Percentiles rank a stretch among this genome's conserved stretches.
Conservation (phyloP, 2,329 filamentous ascomycete species). For the Phaeosphaeria sp. region DNA sequence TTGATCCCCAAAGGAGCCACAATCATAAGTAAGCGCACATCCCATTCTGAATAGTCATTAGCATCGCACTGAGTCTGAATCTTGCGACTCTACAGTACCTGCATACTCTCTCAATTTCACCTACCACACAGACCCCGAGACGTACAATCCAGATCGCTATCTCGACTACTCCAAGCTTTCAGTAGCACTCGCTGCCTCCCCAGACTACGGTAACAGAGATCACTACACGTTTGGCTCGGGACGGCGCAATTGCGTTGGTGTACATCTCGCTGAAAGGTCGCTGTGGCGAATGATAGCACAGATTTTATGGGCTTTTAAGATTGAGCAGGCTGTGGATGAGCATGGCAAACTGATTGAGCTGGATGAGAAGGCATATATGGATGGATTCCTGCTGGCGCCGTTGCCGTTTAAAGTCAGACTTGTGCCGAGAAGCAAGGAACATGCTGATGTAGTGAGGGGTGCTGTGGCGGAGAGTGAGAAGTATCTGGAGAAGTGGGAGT, state of each 20-base stretch:
- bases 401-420: too few relatives aligned
- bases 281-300: too few relatives aligned
- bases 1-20: conserved; percentile 24
- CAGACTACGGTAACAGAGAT: conserved; percentile 41
- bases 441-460: too few relatives aligned
- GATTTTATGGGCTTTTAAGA: too few relatives aligned
- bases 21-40: conserved; percentile 13
- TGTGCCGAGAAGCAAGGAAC: too few relatives aligned
- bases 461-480: too few relatives aligned
- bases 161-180: conserved; percentile 32
- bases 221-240: conserved; percentile 22
- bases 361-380: too few relatives aligned
- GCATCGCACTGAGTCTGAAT: neutral
- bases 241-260: conserved; percentile 60
- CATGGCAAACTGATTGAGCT: too few relatives aligned
- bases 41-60: neutral
- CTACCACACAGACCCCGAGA: conserved; percentile 23
- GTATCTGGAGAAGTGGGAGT: too few relatives aligned
- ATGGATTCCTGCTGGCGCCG: too few relatives aligned
- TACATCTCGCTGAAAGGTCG: conserved; percentile 58
- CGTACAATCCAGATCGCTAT: conserved; percentile 43
- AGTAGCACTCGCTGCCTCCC: conserved; percentile 38
- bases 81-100: conserved; percentile 12
- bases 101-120: conserved; percentile 16
- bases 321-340: too few relatives aligned